These are phyloP conservation scores for Hebeloma cylindrosporum DNA, from an alignment of 768 basidiomycete species.

Conservation along the genomic window DNA sequence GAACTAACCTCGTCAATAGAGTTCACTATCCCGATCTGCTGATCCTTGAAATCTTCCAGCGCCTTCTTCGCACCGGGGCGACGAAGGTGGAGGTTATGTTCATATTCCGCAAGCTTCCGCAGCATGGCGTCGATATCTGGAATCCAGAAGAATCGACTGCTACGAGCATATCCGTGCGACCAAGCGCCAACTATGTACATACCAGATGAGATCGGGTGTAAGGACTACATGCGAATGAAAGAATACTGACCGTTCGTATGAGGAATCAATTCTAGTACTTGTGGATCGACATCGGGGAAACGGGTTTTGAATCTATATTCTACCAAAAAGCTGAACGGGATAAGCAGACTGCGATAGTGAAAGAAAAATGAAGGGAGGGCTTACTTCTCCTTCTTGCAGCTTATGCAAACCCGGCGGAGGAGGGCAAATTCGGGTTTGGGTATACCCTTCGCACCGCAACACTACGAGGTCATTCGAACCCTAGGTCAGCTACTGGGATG, in stretches of 20 bases:
- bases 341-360: not conserved
- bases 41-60: constrained; percentile 24
- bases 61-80: constrained; percentile 24
- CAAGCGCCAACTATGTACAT: constrained; percentile 36
- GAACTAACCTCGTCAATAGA: constrained; percentile 14
- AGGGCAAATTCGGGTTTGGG: constrained; percentile 26
- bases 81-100: constrained; percentile 21
- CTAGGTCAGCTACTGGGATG: not conserved
- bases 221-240: not conserved
- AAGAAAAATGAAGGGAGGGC: not conserved
- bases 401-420: constrained; percentile 25
- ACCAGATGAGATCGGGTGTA: constrained; percentile 1
- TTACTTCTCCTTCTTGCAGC: constrained; percentile 29
- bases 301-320: constrained; percentile 20
- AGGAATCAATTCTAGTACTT: constrained; percentile 29
- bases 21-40: constrained; percentile 15
- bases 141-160: constrained; percentile 35
- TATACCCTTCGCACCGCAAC: constrained; percentile 19
- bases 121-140: constrained; percentile 29
- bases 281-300: constrained; percentile 28
- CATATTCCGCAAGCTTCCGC: constrained; percentile 10
- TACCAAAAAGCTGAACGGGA: constrained; percentile 26
- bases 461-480: constrained; percentile 6
- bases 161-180: constrained; percentile 24
- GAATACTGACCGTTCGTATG: constrained; percentile 29